Percentiles rank a stretch among this genome's conserved stretches.
These are phyloP conservation scores for Colletotrichum shisoi DNA, from an alignment of 2,329 filamentous ascomycete species.

Conservation along the genomic window DNA sequence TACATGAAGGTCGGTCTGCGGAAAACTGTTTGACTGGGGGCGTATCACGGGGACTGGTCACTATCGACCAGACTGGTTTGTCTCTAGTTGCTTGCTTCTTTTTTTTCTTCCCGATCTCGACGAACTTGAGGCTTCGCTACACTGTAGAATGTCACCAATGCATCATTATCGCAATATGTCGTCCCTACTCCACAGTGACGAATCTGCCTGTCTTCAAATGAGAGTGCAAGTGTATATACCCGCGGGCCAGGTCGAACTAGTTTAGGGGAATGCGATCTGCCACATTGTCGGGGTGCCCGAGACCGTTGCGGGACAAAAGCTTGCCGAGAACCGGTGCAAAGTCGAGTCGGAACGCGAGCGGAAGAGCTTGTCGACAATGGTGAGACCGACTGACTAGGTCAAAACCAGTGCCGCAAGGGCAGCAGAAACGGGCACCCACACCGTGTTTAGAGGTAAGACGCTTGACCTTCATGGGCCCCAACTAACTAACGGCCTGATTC, in stretches of 20 bases:
- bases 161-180: neutral
- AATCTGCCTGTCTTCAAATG: neutral
- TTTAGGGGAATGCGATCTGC: neutral
- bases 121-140: neutral
- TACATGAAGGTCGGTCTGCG: conserved; percentile 1
- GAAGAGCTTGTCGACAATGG: neutral
- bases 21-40: neutral
- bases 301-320: conserved; percentile 12
- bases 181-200: neutral
- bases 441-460: neutral
- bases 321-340: conserved; percentile 7
- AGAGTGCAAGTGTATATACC: neutral
- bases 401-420: conserved; percentile 2
- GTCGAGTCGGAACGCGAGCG: conserved; percentile 4
- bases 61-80: conserved; percentile 8
- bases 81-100: neutral
- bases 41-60: neutral
- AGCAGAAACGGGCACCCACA: neutral
- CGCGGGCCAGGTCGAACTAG: neutral
- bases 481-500: too few species aligned
- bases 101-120: neutral
- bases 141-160: neutral
- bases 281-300: conserved; percentile 4
- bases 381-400: neutral
- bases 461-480: too few species aligned